Evolutionary conservation across 129 eudicot genomes (phyloP).

Genomic region (Pittosporum tobira): DNA sequence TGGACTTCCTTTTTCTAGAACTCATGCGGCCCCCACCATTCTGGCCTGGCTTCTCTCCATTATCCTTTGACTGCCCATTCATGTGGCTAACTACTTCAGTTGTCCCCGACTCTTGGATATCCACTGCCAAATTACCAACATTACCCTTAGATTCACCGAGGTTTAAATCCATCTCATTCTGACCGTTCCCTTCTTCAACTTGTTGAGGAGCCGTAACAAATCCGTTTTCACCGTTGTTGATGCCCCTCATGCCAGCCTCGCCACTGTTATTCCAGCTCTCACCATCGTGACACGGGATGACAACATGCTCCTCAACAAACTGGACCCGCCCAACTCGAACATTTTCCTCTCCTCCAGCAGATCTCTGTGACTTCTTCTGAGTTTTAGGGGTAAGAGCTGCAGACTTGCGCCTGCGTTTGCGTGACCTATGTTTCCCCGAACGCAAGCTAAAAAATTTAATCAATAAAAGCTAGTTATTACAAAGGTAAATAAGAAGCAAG

Average conservation of each 20-base stretch:
- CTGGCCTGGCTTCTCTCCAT: slow-evolving; percentile 6
- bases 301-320: slow-evolving; percentile 30
- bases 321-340: slow-evolving; percentile 35
- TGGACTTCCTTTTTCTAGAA: slow-evolving; percentile 65
- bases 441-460: slow-evolving; percentile 34
- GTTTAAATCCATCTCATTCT: slow-evolving; percentile 31
- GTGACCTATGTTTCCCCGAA: slow-evolving; percentile 42
- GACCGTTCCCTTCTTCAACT: slow-evolving; percentile 23
- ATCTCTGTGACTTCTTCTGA: slow-evolving; percentile 55
- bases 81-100: background rate
- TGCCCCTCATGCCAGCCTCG: slow-evolving; percentile 20
- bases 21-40: slow-evolving; percentile 42
- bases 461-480: slow-evolving; percentile 10
- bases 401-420: slow-evolving; percentile 57
- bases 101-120: slow-evolving; percentile 16
- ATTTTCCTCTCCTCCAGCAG: slow-evolving; percentile 42
- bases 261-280: slow-evolving; percentile 18
- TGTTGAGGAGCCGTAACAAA: slow-evolving; percentile 18
- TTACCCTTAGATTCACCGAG: slow-evolving; percentile 34
- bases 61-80: background rate
- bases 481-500: background rate
- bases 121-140: slow-evolving; percentile 8
- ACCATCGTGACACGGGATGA: slow-evolving; percentile 22
- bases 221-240: slow-evolving; percentile 26
- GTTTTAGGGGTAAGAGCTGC: slow-evolving; percentile 29